Evolutionary conservation across 129 eudicot species (phyloP).

Genomic region (Calendula officinalis): DNA sequence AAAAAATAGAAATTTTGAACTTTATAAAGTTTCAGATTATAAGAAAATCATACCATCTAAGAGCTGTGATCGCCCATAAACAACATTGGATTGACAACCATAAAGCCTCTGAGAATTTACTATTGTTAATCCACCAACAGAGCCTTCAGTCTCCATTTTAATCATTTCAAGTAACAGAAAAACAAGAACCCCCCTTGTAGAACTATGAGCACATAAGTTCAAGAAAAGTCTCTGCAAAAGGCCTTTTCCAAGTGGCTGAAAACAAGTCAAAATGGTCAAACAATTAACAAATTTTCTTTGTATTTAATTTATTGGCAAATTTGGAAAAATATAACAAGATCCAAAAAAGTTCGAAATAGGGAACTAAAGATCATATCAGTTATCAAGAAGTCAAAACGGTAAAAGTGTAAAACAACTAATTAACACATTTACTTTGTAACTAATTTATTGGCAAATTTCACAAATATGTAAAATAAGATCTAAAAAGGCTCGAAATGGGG

Average conservation of each 20-base stretch:
- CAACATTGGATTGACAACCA: conserved; percentile 92
- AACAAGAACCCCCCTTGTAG: conserved; percentile 70
- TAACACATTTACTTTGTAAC: background rate
- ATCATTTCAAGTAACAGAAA: conserved; percentile 72
- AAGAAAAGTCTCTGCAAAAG: conserved; percentile 85
- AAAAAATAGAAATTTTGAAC: background rate
- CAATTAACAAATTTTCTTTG: conserved; percentile 5
- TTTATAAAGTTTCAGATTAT: background rate
- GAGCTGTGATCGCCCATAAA: conserved; percentile 86
- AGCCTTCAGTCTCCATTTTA: conserved; percentile 67
- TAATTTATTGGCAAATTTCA: background rate
- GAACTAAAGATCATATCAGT: background rate
- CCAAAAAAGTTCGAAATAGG: background rate
- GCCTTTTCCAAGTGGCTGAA: conserved; percentile 96
- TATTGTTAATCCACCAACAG: conserved; percentile 43
- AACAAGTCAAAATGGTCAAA: conserved; percentile 21
- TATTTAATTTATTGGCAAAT: background rate
- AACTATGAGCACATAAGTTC: conserved; percentile 81
- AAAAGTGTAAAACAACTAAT: background rate
- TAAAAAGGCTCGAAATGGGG: no score
- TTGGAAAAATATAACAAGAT: no score
- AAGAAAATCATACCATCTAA: conserved; percentile 51
- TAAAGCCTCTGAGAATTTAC: conserved; percentile 76
- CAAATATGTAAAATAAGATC: background rate
- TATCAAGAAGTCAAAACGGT: background rate